phyloP scores from a whole-genome alignment of 1,284 basidiomycete genomes.

The Mycena sp. region DNA sequence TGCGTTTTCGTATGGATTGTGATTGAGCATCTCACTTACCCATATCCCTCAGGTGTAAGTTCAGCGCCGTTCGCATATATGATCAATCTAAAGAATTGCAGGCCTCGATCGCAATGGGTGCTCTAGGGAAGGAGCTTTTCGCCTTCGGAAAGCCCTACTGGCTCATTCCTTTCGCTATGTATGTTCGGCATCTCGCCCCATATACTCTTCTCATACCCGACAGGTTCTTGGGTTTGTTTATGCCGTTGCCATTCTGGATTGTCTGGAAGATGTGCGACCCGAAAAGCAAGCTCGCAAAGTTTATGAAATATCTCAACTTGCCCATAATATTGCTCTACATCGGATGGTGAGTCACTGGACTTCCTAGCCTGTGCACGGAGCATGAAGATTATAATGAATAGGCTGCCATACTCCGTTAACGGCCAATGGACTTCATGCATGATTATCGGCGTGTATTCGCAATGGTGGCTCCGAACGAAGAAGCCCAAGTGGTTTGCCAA shows the following conservation, averaged over 20 bases:
- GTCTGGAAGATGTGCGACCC: constrained; percentile 50
- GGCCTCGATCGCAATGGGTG: constrained; percentile 65
- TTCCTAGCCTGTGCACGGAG: not conserved
- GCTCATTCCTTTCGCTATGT: constrained; percentile 56
- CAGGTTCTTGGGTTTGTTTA: constrained; percentile 56
- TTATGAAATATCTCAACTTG: constrained; percentile 57
- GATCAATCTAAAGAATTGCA: constrained; percentile 22
- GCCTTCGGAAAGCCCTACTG: constrained; percentile 57
- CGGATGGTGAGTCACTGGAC: constrained; percentile 45
- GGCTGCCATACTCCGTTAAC: constrained; percentile 64
- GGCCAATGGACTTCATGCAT: constrained; percentile 49
- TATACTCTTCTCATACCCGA: not conserved
- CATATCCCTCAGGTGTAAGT: constrained; percentile 6
- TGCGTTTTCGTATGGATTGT: not conserved
- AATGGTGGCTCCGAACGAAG: constrained; percentile 58
- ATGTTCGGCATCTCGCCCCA: constrained; percentile 9
- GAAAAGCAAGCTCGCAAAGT: constrained; percentile 40
- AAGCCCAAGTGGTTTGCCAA: constrained; percentile 61
- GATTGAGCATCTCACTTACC: too few relatives aligned
- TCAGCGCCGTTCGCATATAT: not conserved
- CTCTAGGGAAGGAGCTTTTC: constrained; percentile 59
- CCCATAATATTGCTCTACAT: constrained; percentile 61
- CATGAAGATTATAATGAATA: not conserved
- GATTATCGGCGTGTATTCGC: constrained; percentile 55
- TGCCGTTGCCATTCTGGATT: constrained; percentile 61